These are phyloP conservation scores for Diaporthe ampelina DNA, from an alignment of 2,329 filamentous ascomycete species.

Conservation along the genomic window DNA sequence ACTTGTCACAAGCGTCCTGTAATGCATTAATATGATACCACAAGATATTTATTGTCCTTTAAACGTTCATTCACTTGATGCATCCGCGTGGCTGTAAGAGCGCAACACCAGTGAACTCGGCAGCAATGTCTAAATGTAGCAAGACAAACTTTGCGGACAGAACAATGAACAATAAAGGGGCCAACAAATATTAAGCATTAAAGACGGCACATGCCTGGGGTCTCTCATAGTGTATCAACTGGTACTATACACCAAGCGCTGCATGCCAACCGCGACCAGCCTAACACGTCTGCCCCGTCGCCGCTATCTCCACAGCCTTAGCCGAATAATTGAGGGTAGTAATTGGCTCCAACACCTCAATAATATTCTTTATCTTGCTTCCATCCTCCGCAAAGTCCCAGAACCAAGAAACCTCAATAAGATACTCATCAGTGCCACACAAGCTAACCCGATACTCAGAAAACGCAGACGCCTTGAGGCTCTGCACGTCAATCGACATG, in stretches of 20 bases:
- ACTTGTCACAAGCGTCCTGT: background rate
- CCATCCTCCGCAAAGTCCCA: constrained; percentile 7
- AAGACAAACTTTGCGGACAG: accelerated
- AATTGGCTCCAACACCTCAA: background rate
- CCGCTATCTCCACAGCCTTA: constrained; percentile 16
- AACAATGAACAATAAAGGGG: too few species aligned
- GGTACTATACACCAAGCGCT: too few species aligned
- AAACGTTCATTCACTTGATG: too few species aligned
- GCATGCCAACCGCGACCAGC: too few species aligned
- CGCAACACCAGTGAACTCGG: background rate
- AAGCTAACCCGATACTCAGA: constrained; percentile 4
- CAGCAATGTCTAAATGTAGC: too few species aligned
- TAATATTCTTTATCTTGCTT: background rate
- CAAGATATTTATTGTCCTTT: background rate
- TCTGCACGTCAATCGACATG: background rate
- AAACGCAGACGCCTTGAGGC: constrained; percentile 7
- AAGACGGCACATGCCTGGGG: too few species aligned
- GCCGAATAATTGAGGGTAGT: background rate
- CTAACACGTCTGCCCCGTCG: constrained; percentile 7
- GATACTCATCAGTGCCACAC: constrained; percentile 1
- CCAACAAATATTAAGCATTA: too few species aligned
- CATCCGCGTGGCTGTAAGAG: too few species aligned
- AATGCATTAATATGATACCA: constrained; percentile 27
- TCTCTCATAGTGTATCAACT: too few species aligned
- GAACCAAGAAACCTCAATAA: constrained; percentile 2